Base-by-base conservation (phyloP, 495 filamentous ascomycete genomes). In the Trypethelium eluteriae region DNA sequence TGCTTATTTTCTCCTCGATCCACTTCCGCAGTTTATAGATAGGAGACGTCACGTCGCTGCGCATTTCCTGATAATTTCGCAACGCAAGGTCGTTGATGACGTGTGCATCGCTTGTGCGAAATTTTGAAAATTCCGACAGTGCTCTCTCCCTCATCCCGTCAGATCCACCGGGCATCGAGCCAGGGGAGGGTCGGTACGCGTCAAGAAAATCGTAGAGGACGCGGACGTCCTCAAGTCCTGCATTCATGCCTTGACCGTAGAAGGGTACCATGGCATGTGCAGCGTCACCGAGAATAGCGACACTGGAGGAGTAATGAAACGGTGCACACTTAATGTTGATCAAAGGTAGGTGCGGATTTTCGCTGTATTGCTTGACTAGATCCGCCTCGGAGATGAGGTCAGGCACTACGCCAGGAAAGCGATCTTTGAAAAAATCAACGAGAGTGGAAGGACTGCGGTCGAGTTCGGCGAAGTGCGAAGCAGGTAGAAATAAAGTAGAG, bases 231-330 rank as follows among this genome's bases (percentile, higher is more conserved):
- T 79, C 77, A 2, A 79, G 69, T 0, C 77, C 77, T 25, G 76
- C 72, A 70, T 79, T 79, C 76, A 79, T 78, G 66, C 77, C 77
- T 63, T 79, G 77, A 9, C 77, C 77, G 67, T 79, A 79, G 70
- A 79, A 79, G 1, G 95, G 94, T 0, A 98, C 91, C 84, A 98
- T 96, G 61, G 94, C 95, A 77, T 98, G 95, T 6, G 94, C 94
- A 34, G 94, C 92, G 72, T 98, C 94, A 62, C 94, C 94, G 50
- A 98, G 71, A 66, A 98, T 90, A 64, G 95, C 90, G 34, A 81
- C 89, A n/a, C 86, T 88, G 38, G 85, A 83, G 46, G 74, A 80
- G 81, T 83, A 91, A 78, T 96, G 91, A 75, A 97, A 87, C 0
- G 95, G 94, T 1, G 81, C 82, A 79, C 92, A 96, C 76, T 96